These are phyloP conservation scores for Discostella stelligeroides DNA, from an alignment of 108 stramenopile genomes.

Conservation along the genomic window DNA sequence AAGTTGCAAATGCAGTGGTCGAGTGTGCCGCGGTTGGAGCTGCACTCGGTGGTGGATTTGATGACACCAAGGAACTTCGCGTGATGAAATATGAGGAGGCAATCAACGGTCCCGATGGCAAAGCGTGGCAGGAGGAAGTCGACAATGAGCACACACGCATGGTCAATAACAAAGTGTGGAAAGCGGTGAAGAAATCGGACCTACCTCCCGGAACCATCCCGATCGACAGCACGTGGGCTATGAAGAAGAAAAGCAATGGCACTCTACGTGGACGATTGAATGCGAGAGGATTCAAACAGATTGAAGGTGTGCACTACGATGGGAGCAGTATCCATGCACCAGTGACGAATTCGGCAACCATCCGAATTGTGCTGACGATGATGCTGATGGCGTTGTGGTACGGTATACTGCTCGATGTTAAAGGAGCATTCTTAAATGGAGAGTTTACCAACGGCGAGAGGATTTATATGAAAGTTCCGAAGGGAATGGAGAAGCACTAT, in stretches of 20 bases:
- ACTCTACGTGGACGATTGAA: constrained; percentile 33
- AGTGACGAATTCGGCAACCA: too few relatives aligned
- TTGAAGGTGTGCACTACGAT: constrained; percentile 17
- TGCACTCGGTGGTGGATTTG: too few relatives aligned
- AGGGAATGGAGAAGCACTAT: constrained; percentile 14
- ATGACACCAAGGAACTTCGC: too few relatives aligned
- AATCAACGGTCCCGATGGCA: too few relatives aligned
- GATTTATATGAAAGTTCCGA: too few relatives aligned
- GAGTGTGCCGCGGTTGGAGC: too few relatives aligned
- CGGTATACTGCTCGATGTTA: constrained; percentile 29
- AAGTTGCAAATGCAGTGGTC: too few relatives aligned
- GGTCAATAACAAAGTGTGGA: constrained; percentile 25
- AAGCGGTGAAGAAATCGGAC: constrained; percentile 7
- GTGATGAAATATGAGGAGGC: too few relatives aligned
- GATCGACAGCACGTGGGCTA: too few relatives aligned
- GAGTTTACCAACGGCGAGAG: constrained; percentile 23
- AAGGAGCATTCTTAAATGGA: constrained; percentile 47
- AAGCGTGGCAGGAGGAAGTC: constrained; percentile 47
- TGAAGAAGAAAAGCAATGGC: constrained; percentile 52
- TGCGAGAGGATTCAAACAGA: too few relatives aligned
- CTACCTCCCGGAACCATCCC: constrained; percentile 44
- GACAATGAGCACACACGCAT: constrained; percentile 47
- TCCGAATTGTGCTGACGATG: too few relatives aligned
- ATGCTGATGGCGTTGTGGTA: constrained; percentile 40
- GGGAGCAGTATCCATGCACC: too few relatives aligned